Evolutionary conservation across 345 rosid species (phyloP).

Genomic region (Clausena lansium): DNA sequence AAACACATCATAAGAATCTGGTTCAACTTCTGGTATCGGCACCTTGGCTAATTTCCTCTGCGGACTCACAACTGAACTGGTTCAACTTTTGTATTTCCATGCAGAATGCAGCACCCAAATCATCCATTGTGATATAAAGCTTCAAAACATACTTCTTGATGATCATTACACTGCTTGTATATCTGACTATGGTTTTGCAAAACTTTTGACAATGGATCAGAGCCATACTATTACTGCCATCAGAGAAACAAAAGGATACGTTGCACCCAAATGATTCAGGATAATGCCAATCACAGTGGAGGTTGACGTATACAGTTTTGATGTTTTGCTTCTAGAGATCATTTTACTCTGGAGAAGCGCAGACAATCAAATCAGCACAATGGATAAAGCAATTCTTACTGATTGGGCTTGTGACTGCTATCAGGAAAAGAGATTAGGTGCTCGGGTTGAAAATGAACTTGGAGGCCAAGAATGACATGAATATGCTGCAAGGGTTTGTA

Average conservation of each 20-base stretch:
- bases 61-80: slow-evolving; percentile 25
- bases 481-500: slow-evolving; percentile 16
- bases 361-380: slow-evolving; percentile 2
- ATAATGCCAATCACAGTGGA: slow-evolving; percentile 17
- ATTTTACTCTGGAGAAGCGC: slow-evolving; percentile 18
- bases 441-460: slow-evolving; percentile 27
- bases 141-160: slow-evolving; percentile 41
- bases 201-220: slow-evolving; percentile 27
- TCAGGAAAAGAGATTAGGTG: slow-evolving; percentile 26
- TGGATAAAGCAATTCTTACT: slow-evolving; percentile 39
- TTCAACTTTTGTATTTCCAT: slow-evolving; percentile 24
- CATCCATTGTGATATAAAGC: slow-evolving; percentile 14
- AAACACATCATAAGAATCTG: slow-evolving; percentile 39
- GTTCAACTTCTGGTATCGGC: slow-evolving; percentile 36
- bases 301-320: slow-evolving; percentile 30
- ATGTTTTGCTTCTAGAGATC: slow-evolving; percentile 29
- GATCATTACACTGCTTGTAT: slow-evolving; percentile 10
- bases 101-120: slow-evolving; percentile 39
- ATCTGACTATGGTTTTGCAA: slow-evolving; percentile 40
- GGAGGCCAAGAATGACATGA: slow-evolving; percentile 14
- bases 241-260: slow-evolving; percentile 33
- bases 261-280: slow-evolving; percentile 35
- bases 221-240: slow-evolving; percentile 21
- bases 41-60: slow-evolving; percentile 23
- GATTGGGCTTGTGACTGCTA: slow-evolving; percentile 43